Evolutionary conservation across 2,329 filamentous ascomycete genomes (phyloP).

Genomic region (Colletotrichum gloeosporioides): DNA sequence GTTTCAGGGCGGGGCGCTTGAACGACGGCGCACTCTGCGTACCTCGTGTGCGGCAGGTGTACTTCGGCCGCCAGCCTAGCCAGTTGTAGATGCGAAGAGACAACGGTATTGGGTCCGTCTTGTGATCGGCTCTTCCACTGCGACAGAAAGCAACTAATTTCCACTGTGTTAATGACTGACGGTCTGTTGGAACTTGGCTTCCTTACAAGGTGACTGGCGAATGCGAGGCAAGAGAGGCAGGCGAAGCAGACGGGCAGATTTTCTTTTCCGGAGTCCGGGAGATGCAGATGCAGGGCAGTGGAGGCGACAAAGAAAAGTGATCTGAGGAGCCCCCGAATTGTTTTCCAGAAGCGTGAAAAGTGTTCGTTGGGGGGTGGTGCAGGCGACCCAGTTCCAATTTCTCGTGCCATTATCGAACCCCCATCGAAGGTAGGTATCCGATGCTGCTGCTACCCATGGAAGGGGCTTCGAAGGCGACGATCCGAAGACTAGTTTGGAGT

Average conservation of each 20-base stretch:
- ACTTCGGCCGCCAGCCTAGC: not conserved
- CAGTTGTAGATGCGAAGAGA: not conserved
- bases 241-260: not conserved
- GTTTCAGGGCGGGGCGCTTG: not conserved
- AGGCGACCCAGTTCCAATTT: not conserved
- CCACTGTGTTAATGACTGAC: not conserved
- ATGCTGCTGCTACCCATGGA: not conserved
- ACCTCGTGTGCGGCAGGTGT: not conserved
- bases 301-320: not conserved
- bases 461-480: not conserved
- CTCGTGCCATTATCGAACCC: not conserved
- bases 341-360: slow-evolving; percentile 13
- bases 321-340: slow-evolving; percentile 4
- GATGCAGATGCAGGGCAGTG: not conserved
- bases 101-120: not conserved
- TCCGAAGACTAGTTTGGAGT: not conserved
- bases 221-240: not conserved
- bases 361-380: not conserved
- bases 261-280: not conserved
- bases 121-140: not conserved
- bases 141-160: not conserved
- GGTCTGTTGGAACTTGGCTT: not conserved
- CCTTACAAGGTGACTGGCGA: not conserved
- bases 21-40: not conserved
- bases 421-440: not conserved